Base-by-base conservation (phyloP, 768 basidiomycete genomes). In the Solioccasus polychromus region DNA sequence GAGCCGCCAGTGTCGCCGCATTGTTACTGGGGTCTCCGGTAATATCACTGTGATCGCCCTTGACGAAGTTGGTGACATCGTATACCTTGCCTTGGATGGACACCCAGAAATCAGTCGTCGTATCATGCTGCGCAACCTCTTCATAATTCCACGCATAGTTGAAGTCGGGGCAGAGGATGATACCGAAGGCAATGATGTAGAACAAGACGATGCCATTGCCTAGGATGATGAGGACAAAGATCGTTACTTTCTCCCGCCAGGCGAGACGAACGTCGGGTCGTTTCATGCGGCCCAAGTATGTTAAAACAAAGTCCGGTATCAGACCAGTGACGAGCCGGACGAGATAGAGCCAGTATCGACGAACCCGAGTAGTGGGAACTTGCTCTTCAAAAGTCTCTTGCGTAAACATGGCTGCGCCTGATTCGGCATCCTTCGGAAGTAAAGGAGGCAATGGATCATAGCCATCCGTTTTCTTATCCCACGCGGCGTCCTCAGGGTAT, bases 241-340 rank as follows among this genome's bases (percentile, higher is more conserved):
- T 84, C 6, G 83, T 76, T 41, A 83, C 54, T 63, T 85, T 85
- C 58, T 85, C 83, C 32, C 82, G 70, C 83, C 83, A 85, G 1
- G 83, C 83, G 35, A 84, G 72, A 39, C 78, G 76, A 36, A 85
- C 68, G 57, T 85, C 82, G 18, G 81, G 78, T 9, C 82, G 77
- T 60, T 83, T 82, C 83, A 85, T 81, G 15, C 78, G 72, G 5
- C 82, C 82, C 37, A 82, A 29, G 39, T 66, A 62, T 35, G 59
- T 60, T 25, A 84, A 68, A 4, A 72, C 48, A 50, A 82, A 78
- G 20, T 66, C 52, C 0, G 83, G 83, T 14, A 83, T 75, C 66
- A 75, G 76, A 66, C 71, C 78, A 0, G 83, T 84, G 34, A 68
- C 52, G 5, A 68, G 19, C 75, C 77, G 72, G 19, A 82, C 82